Evolutionary conservation across 2,329 filamentous ascomycete species (phyloP), one percentile per base, ranked within the genome.

Genomic region (Chalara sp.): DNA sequence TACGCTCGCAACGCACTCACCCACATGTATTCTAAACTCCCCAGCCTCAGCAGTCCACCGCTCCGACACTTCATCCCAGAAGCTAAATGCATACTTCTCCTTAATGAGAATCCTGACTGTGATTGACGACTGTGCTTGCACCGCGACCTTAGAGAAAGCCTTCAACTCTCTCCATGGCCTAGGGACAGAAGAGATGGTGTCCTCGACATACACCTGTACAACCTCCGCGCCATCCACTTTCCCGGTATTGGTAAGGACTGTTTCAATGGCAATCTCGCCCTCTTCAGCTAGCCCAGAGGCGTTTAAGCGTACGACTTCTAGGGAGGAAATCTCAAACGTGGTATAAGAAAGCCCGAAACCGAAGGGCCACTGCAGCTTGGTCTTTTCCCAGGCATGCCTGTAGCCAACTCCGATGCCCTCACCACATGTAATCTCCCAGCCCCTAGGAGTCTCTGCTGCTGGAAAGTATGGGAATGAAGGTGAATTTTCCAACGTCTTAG

Each of bases 321-420:
- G 69, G 39, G 76, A 68, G 2, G 72, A 76, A 56, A 78, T 74
- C 13, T 64, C 57, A 64, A 92, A 91, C 0, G 72, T 79, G 0
- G 86, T 89, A 68, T 90, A 92, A 11, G 83, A 86, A 1, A 92
- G 72, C 1, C 88, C 88, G 61, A 88, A 81, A 12, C 88, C 87
- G 63, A 92, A 93, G 51, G 84, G 76, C 65, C 83, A 84, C 6
- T 78, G 70, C 0, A 79, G 75, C 1, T 71, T 68, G 11, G 75
- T 72, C 43, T 75, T 69, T 6, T 71, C 70, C 60, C 76, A 81
- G 58, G 84, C 80, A 59, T 82, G 83, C 13, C 80, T 70, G 63
- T 84, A 83, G 1, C 80, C 81, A 42, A 84, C 72, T 61, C 80
- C 83, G 49, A 84, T 72, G 48, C 81, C 81, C 63, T 84, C 81